Evolutionary conservation across 2,329 filamentous ascomycete species (phyloP).

Genomic region (Claviceps fusiformis): DNA sequence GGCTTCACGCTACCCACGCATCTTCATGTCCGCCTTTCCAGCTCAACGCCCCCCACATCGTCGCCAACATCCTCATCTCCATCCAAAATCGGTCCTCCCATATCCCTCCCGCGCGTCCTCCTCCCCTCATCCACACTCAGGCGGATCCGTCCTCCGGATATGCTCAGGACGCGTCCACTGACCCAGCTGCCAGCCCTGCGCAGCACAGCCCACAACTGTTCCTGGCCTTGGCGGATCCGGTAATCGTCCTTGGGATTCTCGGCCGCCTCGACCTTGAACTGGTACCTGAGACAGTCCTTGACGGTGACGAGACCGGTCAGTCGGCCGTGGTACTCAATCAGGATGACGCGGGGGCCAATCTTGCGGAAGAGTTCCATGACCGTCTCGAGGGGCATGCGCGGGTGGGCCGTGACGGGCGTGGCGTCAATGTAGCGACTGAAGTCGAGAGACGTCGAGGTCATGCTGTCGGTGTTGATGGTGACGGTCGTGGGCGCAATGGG

Average conservation of each 20-base stretch:
- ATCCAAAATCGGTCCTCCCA: slow-evolving; percentile 20
- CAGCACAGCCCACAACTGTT: slow-evolving; percentile 50
- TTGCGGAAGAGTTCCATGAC: slow-evolving; percentile 99
- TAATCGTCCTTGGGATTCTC: slow-evolving; percentile 56
- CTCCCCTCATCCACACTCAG: slow-evolving; percentile 30
- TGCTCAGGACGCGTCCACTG: slow-evolving; percentile 36
- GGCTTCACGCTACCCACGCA: no score
- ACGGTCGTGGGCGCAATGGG: slow-evolving; percentile 30
- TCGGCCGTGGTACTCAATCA: slow-evolving; percentile 79
- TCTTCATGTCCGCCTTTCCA: slow-evolving; percentile 25
- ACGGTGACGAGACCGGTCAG: slow-evolving; percentile 81
- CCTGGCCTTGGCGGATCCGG: slow-evolving; percentile 42
- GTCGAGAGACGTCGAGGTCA: slow-evolving; percentile 50
- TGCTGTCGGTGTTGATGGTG: slow-evolving; percentile 44
- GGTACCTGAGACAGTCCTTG: slow-evolving; percentile 93
- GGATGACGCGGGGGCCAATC: slow-evolving; percentile 83
- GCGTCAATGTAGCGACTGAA: slow-evolving; percentile 80
- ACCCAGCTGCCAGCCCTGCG: slow-evolving; percentile 43
- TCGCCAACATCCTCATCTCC: slow-evolving; percentile 28
- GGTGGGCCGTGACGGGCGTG: slow-evolving; percentile 83
- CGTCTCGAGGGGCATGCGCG: slow-evolving; percentile 80
- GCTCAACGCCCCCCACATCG: slow-evolving; percentile 29
- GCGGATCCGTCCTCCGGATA: slow-evolving; percentile 43
- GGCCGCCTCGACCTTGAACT: slow-evolving; percentile 86
- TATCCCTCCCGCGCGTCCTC: slow-evolving; percentile 29